phyloP scores from a whole-genome alignment of 1,284 basidiomycete species.

The Xanthoconium separans region DNA sequence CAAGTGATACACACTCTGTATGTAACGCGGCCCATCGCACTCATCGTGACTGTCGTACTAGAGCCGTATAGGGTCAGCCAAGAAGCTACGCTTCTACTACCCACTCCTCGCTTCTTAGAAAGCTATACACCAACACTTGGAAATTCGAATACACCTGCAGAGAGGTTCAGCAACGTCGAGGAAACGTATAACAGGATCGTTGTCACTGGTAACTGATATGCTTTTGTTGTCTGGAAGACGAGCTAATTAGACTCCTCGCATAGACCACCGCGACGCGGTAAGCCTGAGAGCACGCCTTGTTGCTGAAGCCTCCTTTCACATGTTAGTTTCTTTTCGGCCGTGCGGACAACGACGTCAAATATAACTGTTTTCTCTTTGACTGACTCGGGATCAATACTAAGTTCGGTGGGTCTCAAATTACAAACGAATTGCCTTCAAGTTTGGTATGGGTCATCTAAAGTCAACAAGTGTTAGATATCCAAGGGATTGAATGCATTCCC shows the following conservation, averaged over 20 bases:
- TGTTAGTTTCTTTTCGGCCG: neutral
- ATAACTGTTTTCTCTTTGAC: neutral
- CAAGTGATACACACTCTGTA: neutral
- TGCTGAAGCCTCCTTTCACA: slow-evolving; percentile 1
- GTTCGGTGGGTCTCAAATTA: too few relatives aligned
- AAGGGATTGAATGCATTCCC: too few relatives aligned
- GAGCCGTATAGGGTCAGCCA: neutral
- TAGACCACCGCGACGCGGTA: too few relatives aligned
- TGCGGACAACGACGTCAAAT: neutral
- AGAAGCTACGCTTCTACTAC: neutral
- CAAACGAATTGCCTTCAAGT: too few relatives aligned
- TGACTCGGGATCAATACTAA: neutral
- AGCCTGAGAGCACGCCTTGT: neutral
- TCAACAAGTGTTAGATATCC: neutral
- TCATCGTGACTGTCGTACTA: neutral
- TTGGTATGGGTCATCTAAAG: neutral
- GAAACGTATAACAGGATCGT: too few relatives aligned
- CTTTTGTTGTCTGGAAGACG: neutral
- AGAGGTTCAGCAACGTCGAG: neutral
- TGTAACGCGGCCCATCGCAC: neutral
- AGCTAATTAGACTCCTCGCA: neutral
- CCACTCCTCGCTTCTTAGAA: neutral
- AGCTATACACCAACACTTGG: neutral
- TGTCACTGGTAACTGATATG: neutral
- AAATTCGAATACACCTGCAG: neutral